Evolutionary conservation across 139 green algal species (phyloP), one percentile per base, ranked within the genome.

Genomic region (Microglena sp.): DNA sequence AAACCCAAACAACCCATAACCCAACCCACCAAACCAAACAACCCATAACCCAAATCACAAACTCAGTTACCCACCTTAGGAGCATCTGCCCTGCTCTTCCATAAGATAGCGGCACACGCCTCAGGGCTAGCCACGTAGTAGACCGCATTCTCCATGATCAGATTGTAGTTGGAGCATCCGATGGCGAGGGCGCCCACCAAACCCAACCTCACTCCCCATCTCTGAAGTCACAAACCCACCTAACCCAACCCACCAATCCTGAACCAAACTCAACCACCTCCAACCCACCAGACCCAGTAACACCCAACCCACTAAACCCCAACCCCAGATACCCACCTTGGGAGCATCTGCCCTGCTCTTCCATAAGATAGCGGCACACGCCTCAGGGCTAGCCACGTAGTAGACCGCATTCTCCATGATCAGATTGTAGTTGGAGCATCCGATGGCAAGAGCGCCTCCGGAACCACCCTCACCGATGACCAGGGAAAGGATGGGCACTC

Each of bases 111-210:
- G 11, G 91, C 91, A 66, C 91, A 97, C 1, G 91, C 91, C 80
- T 97, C 91, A 5, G 91, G 91, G 3, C 75, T 89, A 33, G 92
- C 92, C 28, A 97, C 92, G 64, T 97, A 97, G 82, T 97, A 97
- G 5, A 97, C 91, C 0, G 82, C 64, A 75, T 97, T 90, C 79
- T 96, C 84, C 81, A 97, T 88, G 69, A 97, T 96, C 3, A 93
- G 76, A 70, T 87, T 91, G 55, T 67, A 64, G 74, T 97, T 95
- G 72, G 88, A 88, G 70, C 88, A 95, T 64, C 90, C 91, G 60
- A 98, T 97, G 64, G 92, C 92, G 66, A 98, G 82, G 26, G 89
- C 92, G 54, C 92, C 92, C 24, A 86, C 92, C 7, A 76, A 90
- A 46, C 92, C 91, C n/a, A n/a, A n/a, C n/a, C n/a, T n/a, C n/a